Conservation (phyloP, 2,329 filamentous ascomycete species). For the Trichoderma koningiopsis region DNA sequence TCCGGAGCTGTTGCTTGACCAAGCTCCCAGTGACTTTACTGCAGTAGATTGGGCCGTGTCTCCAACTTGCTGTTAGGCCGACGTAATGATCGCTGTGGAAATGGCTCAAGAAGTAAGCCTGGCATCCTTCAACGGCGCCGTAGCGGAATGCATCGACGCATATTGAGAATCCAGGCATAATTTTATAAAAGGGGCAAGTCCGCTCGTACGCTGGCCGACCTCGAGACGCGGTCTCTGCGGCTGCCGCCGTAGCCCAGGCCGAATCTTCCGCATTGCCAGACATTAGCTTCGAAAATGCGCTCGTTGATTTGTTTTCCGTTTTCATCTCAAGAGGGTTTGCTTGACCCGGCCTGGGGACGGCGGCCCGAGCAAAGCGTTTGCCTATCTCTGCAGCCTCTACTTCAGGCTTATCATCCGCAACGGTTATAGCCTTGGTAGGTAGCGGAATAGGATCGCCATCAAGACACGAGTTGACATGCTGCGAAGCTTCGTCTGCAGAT, state of each 20-base stretch:
- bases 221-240: conserved; percentile 72
- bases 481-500: conserved; percentile 66
- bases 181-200: conserved; percentile 98
- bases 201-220: conserved; percentile 86
- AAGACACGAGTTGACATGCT: conserved; percentile 91
- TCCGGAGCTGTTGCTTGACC: conserved; percentile 80
- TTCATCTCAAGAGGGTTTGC: conserved; percentile 71
- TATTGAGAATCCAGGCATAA: conserved; percentile 88
- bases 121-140: conserved; percentile 86
- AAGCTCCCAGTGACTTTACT: conserved; percentile 90
- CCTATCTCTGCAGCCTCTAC: conserved; percentile 46
- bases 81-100: conserved; percentile 99
- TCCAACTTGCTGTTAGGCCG: conserved; percentile 84
- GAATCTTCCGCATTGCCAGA: conserved; percentile 84
- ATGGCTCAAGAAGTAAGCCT: conserved; percentile 94
- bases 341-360: conserved; percentile 76
- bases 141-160: conserved; percentile 97
- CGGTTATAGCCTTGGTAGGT: conserved; percentile 34
- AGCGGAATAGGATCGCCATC: conserved; percentile 75
- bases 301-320: conserved; percentile 48
- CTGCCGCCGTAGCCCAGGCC: conserved; percentile 86
- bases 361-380: conserved; percentile 67
- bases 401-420: conserved; percentile 30
- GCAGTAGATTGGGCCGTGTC: conserved; percentile 93
- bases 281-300: conserved; percentile 93